Conservation (phyloP, 805 yeast species). For the Hanseniaspora thailandica region DNA sequence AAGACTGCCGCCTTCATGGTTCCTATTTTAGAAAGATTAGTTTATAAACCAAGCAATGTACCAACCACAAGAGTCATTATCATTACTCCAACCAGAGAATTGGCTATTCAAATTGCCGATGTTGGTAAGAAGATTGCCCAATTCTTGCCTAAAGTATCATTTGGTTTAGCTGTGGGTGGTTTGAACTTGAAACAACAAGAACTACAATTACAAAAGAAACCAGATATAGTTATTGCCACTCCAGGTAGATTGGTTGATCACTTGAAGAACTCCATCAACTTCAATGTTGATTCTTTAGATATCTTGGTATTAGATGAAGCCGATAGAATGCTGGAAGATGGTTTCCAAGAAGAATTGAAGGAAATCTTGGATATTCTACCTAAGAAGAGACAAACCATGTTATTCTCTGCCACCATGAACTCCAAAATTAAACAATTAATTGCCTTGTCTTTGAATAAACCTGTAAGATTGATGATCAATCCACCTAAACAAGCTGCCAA, state of each 20-base stretch:
- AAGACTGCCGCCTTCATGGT: conserved; percentile 97
- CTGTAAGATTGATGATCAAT: conserved; percentile 89
- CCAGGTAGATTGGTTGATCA: conserved; percentile 99
- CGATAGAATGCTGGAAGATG: conserved; percentile 98
- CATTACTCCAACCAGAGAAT: conserved; percentile 91
- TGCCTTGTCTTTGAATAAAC: conserved; percentile 75
- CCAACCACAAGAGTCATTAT: conserved; percentile 86
- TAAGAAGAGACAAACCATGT: conserved; percentile 78
- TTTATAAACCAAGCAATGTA: conserved; percentile 75
- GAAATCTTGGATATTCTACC: conserved; percentile 85
- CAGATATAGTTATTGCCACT: conserved; percentile 93
- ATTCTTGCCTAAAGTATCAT: conserved; percentile 62
- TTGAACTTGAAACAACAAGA: conserved; percentile 90
- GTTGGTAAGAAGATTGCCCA: conserved; percentile 79
- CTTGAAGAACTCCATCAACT: conserved; percentile 85
- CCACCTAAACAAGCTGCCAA: conserved; percentile 91
- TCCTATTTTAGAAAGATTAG: conserved; percentile 83
- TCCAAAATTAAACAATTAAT: conserved; percentile 79
- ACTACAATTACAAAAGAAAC: conserved; percentile 80
- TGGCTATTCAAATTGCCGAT: conserved; percentile 91
- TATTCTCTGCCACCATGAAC: conserved; percentile 97
- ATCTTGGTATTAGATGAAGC: conserved; percentile 94
- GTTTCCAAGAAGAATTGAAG: conserved; percentile 87
- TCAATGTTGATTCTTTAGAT: conserved; percentile 82
- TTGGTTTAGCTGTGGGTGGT: conserved; percentile 98